Base-by-base conservation (phyloP, 2,329 filamentous ascomycete species). In the Aspergillus versicolor region DNA sequence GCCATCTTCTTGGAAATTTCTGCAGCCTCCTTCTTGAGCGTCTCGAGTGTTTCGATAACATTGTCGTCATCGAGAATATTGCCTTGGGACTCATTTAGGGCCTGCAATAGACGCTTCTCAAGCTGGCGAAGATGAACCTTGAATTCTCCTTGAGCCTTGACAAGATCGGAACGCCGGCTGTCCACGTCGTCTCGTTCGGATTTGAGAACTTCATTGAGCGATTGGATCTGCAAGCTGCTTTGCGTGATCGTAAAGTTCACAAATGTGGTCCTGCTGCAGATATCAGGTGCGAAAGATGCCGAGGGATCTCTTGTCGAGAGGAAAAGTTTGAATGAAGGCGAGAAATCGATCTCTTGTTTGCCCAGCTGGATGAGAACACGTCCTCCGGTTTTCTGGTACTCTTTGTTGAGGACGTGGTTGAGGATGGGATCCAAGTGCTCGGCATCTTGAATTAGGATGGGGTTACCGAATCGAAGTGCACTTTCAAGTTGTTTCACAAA, bases 201-300 rank as follows among this genome's bases (percentile, higher is more conserved):
- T 75, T 97, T 97, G 69, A 99, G 84, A 34, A 97, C 94, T 62
- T 99, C 92, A 66, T 97, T 97, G 65, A 99, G 85, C 1, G 94
- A 97, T 76, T 99, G 94, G 2, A 94, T 97, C 78, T 96, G 94
- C 70, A 99, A 82, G 81, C 93, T 97, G 84, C 94, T 97, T 78
- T 97, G 93, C 4, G 94, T 99, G 61, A 99, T 93, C 1, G 95
- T 97, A 67, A 99, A 99, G 78, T 99, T 99, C 83, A 99, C 94
- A 76, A 99, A 96, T 0, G 95, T 99, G 6, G 94, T 97, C 69
- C 95, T 86, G 81, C 92, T 96, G 85, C 95, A 99, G 62, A 99
- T 91, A 71, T 99, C 94, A 0, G 94, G 95, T 7, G 94, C 87
- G 73, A 99, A 99, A 7, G 88, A 91, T 24, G 94, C 93, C 42